Evolutionary conservation across 768 basidiomycete species (phyloP).

Genomic region (Collybiopsis luxurians): DNA sequence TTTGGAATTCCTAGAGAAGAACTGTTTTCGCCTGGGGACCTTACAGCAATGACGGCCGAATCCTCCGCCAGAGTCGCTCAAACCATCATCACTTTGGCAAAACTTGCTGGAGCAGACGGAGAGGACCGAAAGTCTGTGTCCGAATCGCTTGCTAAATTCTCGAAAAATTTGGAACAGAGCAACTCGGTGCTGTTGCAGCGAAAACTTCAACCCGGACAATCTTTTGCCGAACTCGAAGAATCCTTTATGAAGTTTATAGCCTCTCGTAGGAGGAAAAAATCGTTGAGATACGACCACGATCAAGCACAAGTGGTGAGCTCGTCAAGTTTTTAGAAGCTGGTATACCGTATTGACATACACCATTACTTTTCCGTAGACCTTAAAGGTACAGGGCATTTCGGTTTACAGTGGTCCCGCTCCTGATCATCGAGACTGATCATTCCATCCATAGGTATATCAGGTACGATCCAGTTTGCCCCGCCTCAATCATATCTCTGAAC

Average conservation of each 20-base stretch:
- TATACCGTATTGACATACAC: background rate
- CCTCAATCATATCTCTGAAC: background rate
- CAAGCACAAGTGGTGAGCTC: background rate
- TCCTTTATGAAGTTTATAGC: background rate
- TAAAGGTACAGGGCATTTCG: background rate
- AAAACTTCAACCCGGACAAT: no score
- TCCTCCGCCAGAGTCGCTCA: conserved; percentile 48
- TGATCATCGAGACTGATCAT: no score
- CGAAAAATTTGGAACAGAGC: background rate
- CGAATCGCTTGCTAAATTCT: conserved; percentile 1
- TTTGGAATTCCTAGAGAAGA: conserved; percentile 41
- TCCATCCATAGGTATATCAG: background rate
- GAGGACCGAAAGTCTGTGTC: background rate
- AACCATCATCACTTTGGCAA: conserved; percentile 48
- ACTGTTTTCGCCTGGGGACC: conserved; percentile 46
- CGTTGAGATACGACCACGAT: background rate
- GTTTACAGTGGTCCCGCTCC: no score
- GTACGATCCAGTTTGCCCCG: background rate
- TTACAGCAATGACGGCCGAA: conserved; percentile 45
- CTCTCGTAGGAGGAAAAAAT: background rate
- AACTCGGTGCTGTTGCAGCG: no score
- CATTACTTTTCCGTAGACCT: background rate
- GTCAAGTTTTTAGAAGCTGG: background rate
- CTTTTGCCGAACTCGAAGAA: no score
- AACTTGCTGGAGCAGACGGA: conserved; percentile 29